A percentile compares a stretch with the other conserved stretches of the same genome.
phyloP scores from a whole-genome alignment of 352 stramenopile genomes.

The Hyaloperonospora arabidopsidis region DNA sequence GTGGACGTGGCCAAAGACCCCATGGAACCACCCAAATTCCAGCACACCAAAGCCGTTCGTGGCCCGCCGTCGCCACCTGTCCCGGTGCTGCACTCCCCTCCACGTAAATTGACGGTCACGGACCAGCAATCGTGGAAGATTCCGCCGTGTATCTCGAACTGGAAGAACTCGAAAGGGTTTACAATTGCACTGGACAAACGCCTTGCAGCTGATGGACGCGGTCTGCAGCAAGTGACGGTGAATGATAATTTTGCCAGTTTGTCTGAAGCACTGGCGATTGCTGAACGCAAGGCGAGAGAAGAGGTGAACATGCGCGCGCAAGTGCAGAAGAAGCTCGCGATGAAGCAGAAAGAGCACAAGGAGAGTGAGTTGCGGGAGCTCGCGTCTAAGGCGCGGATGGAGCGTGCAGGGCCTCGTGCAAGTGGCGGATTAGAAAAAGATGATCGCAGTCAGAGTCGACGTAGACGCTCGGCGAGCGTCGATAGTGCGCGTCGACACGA shows the following conservation, averaged over 20 bases:
- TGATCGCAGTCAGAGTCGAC: slow-evolving; percentile 16
- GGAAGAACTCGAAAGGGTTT: slow-evolving; percentile 98
- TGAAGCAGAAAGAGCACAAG: slow-evolving; percentile 93
- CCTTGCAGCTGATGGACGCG: slow-evolving; percentile 94
- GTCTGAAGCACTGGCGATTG: slow-evolving; percentile 95
- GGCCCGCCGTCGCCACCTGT: slow-evolving; percentile 85
- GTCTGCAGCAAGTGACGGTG: slow-evolving; percentile 92
- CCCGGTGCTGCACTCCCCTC: slow-evolving; percentile 90
- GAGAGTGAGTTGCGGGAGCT: slow-evolving; percentile 93
- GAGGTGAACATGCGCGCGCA: slow-evolving; percentile 93
- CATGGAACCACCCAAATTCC: slow-evolving; percentile 98
- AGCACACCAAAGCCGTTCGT: slow-evolving; percentile 95
- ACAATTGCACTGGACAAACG: slow-evolving; percentile 99
- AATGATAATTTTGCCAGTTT: slow-evolving; percentile 99
- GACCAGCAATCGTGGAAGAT: slow-evolving; percentile 98
- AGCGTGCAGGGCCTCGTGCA: slow-evolving; percentile 71
- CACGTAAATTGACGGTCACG: slow-evolving; percentile 86
- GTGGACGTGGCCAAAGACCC: slow-evolving; percentile 97
- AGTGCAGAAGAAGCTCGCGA: slow-evolving; percentile 80
- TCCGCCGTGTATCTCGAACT: slow-evolving; percentile 98
- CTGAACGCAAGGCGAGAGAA: slow-evolving; percentile 94
- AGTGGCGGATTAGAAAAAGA: slow-evolving; percentile 25
- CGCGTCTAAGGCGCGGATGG: slow-evolving; percentile 88
- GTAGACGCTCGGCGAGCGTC: slow-evolving; percentile 21
- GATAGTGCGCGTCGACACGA: slow-evolving; percentile 10